Evolutionary conservation across 805 yeast species (phyloP), one percentile per base, ranked within the genome.

Genomic region (Yarrowia sp.): DNA sequence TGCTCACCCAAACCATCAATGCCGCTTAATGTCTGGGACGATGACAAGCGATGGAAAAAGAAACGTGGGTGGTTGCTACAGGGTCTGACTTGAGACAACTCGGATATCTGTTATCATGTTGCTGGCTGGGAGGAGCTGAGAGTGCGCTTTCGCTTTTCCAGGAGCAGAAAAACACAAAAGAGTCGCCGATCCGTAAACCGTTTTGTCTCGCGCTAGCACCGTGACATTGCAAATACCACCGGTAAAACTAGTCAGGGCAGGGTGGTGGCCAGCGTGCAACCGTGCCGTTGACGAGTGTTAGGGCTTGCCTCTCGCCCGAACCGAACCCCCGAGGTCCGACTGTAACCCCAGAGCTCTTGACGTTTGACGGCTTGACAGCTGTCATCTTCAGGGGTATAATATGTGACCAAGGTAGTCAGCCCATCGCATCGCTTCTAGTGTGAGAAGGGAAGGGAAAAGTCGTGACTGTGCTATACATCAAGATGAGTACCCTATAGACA

Each of bases 371-470:
- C 8, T 13, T 47, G 53, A 47, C 53, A 47, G 39, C 39, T 47
- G 53, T 47, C 53, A 47, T 32, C 22, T 17, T 38, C 53, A 47
- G 53, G 53, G 53, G 53, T 32, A 47, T 45, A 31, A 45, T 45
- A 45, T 44, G n/a, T n/a, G n/a, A n/a, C n/a, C n/a, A n/a, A n/a
- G 18, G 47, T 22, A 22, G 28, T 22, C 3, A 5, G 28, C 28
- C n/a, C n/a, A 22, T 22, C 28, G 28, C 28, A 22, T 22, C 28
- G 28, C n/a, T 22, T 22, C 28, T 22, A 22, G 11, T 28, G 31
- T 31, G 45, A 42, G 31, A 8, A 3, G 10, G 9, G 43, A 3
- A 6, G 43, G n/a, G 22, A n/a, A 4, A n/a, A n/a, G n/a, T n/a
- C n/a, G n/a, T n/a, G n/a, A n/a, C n/a, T n/a, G n/a, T n/a, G n/a